These are phyloP conservation scores for Torulaspora microellipsoides DNA, from an alignment of 805 yeast genomes.

Conservation along the genomic window DNA sequence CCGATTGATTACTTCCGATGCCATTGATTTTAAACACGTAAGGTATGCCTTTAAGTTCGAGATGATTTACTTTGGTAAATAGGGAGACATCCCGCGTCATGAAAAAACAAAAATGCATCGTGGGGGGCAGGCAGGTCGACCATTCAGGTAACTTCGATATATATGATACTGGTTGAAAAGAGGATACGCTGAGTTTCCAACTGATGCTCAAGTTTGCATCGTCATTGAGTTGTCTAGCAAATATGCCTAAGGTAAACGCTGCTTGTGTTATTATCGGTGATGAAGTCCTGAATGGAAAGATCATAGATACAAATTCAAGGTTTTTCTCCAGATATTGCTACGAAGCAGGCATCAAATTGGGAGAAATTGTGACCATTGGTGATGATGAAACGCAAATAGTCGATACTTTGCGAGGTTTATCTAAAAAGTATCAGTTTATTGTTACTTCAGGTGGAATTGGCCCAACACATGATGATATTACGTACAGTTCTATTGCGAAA, in stretches of 20 bases:
- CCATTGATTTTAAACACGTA: no score
- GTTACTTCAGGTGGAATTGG: constrained; percentile 71
- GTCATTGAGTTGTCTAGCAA: not conserved
- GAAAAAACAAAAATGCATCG: no score
- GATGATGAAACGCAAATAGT: constrained; percentile 68
- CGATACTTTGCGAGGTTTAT: constrained; percentile 43
- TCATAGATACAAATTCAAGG: constrained; percentile 70
- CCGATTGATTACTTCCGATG: no score
- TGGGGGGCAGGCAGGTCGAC: no score
- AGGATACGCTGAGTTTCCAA: no score
- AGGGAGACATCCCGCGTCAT: no score
- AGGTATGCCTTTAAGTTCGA: no score
- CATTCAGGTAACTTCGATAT: no score
- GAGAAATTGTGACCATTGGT: constrained; percentile 66
- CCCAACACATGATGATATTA: constrained; percentile 87
- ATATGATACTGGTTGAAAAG: no score
- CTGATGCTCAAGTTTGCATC: constrained; percentile 4
- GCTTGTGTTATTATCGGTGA: constrained; percentile 62
- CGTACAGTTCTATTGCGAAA: constrained; percentile 69
- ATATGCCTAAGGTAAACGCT: constrained; percentile 29
- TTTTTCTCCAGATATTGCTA: constrained; percentile 71
- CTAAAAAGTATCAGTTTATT: constrained; percentile 55
- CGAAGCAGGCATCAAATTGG: constrained; percentile 58
- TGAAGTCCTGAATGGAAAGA: constrained; percentile 83
- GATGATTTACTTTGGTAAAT: no score